phyloP scores from a whole-genome alignment of 73 alveolate genomes.

The Paramecium pentaurelia region DNA sequence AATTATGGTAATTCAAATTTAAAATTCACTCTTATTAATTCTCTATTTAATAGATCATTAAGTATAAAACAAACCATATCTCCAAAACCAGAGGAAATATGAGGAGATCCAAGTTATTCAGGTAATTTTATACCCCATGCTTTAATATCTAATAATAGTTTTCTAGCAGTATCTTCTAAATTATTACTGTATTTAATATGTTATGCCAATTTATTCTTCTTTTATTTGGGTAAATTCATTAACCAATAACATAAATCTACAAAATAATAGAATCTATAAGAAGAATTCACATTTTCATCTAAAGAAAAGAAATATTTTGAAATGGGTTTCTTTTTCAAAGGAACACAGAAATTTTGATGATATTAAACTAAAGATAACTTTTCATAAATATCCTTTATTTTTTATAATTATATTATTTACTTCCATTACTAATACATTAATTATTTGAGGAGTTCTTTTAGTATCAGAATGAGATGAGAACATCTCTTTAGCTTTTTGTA shows the following conservation, averaged over 20 bases:
- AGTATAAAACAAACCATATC: slow-evolving; percentile 81
- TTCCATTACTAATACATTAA: slow-evolving; percentile 29
- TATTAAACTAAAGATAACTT: slow-evolving; percentile 87
- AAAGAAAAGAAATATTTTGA: slow-evolving; percentile 78
- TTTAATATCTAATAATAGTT: slow-evolving; percentile 64
- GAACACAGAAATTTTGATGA: slow-evolving; percentile 77
- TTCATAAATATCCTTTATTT: slow-evolving; percentile 90
- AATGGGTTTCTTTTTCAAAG: slow-evolving; percentile 70
- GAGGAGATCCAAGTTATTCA: slow-evolving; percentile 38
- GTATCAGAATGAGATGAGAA: slow-evolving; percentile 46
- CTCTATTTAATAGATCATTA: slow-evolving; percentile 84
- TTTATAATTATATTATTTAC: background rate
- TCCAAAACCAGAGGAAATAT: slow-evolving; percentile 75
- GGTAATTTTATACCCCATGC: slow-evolving; percentile 70
- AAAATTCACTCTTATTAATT: slow-evolving; percentile 82
- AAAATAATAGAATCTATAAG: slow-evolving; percentile 48
- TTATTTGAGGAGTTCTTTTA: slow-evolving; percentile 61
- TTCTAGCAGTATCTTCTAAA: slow-evolving; percentile 60
- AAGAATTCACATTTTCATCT: slow-evolving; percentile 37
- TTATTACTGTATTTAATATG: background rate
- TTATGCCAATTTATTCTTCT: background rate
- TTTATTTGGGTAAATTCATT: slow-evolving; percentile 68
- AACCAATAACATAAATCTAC: slow-evolving; percentile 80
- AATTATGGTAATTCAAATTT: slow-evolving; percentile 68
- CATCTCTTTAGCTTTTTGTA: slow-evolving; percentile 29